Percentiles rank a stretch among this genome's conserved stretches.
These are phyloP conservation scores for Kregervanrija delftensis DNA, from an alignment of 805 yeast species.

Conservation along the genomic window DNA sequence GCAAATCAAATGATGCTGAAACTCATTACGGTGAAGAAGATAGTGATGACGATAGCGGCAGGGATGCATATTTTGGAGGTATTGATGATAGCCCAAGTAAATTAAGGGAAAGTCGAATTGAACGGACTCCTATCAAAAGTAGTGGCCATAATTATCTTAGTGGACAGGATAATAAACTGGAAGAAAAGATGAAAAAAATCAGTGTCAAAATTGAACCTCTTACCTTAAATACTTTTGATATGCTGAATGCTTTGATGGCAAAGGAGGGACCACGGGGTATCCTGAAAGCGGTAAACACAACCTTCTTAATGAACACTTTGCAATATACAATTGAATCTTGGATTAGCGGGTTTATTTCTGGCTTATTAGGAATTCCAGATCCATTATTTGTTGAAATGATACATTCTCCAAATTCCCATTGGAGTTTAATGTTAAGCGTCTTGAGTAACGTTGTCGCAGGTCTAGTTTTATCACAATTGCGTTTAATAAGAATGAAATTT, in stretches of 20 bases:
- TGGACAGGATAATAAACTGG: not conserved
- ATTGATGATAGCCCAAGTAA: slow-evolving; percentile 18
- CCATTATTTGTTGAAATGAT: slow-evolving; percentile 79
- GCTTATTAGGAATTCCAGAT: slow-evolving; percentile 77
- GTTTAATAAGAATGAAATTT: slow-evolving; percentile 69
- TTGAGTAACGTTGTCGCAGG: slow-evolving; percentile 70
- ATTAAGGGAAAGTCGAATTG: slow-evolving; percentile 24
- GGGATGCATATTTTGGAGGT: slow-evolving; percentile 16
- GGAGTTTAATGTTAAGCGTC: slow-evolving; percentile 61
- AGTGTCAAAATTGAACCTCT: slow-evolving; percentile 39
- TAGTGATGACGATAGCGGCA: slow-evolving; percentile 13
- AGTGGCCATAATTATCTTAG: not conserved
- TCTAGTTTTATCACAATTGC: slow-evolving; percentile 69
- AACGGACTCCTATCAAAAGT: slow-evolving; percentile 18
- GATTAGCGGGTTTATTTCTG: slow-evolving; percentile 84
- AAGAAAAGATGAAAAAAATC: not conserved
- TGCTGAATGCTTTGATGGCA: slow-evolving; percentile 54
- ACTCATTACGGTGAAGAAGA: slow-evolving; percentile 25
- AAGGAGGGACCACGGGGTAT: slow-evolving; percentile 68
- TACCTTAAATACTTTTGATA: slow-evolving; percentile 57
- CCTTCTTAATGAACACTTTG: slow-evolving; percentile 71
- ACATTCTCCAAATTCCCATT: slow-evolving; percentile 70
- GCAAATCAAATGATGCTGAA: not conserved
- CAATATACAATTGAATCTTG: slow-evolving; percentile 80
- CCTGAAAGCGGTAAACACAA: slow-evolving; percentile 69